phyloP scores from a whole-genome alignment of 805 yeast species.

The Debaryomyces hansenii region DNA sequence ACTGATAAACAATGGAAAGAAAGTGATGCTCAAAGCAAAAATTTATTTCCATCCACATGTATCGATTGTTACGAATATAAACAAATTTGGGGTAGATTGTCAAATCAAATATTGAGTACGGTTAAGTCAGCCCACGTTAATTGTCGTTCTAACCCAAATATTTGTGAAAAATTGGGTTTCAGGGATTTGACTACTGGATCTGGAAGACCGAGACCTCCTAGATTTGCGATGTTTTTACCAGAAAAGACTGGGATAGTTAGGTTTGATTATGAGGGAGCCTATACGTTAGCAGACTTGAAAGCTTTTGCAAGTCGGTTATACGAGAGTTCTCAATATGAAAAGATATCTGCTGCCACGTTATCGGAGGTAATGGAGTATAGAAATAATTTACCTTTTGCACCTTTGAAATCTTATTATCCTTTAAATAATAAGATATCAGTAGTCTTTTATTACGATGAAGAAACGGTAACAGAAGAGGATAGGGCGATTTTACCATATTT shows the following conservation, averaged over 20 bases:
- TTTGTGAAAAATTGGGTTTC: slow-evolving; percentile 56
- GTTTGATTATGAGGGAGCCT: slow-evolving; percentile 43
- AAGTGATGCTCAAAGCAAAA: slow-evolving; percentile 27
- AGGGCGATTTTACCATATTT: slow-evolving; percentile 58
- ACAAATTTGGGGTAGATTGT: slow-evolving; percentile 57
- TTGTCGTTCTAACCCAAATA: slow-evolving; percentile 49
- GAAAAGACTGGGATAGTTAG: slow-evolving; percentile 46
- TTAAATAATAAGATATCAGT: slow-evolving; percentile 46
- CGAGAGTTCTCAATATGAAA: slow-evolving; percentile 45
- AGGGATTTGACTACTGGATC: slow-evolving; percentile 21
- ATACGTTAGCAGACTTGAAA: slow-evolving; percentile 32
- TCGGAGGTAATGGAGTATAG: slow-evolving; percentile 29
- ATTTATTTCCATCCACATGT: slow-evolving; percentile 40
- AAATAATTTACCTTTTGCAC: slow-evolving; percentile 27
- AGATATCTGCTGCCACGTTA: slow-evolving; percentile 26
- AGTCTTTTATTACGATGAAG: slow-evolving; percentile 53
- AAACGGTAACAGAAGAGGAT: slow-evolving; percentile 59
- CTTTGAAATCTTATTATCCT: slow-evolving; percentile 37
- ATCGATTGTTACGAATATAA: slow-evolving; percentile 52
- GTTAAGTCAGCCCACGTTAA: slow-evolving; percentile 57
- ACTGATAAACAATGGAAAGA: slow-evolving; percentile 39
- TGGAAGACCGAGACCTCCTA: slow-evolving; percentile 30
- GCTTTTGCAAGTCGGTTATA: slow-evolving; percentile 48
- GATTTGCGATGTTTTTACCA: slow-evolving; percentile 54
- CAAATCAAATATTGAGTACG: slow-evolving; percentile 44